Conservation (phyloP, 163 green algal species). For the Chlorella variabilis region DNA sequence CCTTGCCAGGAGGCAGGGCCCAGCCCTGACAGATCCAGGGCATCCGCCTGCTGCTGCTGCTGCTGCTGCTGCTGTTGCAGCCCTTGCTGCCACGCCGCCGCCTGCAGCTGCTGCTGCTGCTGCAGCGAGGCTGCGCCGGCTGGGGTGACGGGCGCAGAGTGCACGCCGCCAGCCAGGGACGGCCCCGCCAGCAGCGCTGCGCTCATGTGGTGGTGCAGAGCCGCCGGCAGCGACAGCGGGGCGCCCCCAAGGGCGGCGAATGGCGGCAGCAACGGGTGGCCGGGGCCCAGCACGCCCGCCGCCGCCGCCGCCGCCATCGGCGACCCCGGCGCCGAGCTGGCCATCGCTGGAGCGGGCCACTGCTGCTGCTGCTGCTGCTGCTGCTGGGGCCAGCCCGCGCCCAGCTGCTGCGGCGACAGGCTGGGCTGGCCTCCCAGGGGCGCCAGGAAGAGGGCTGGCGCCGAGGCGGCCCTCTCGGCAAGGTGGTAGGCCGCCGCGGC, state of each 20-base stretch:
- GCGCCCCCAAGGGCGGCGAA: too few species aligned
- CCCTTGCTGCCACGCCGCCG: not conserved
- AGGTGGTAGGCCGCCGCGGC: not conserved
- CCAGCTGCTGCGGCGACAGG: not conserved
- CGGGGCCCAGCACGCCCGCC: too few species aligned
- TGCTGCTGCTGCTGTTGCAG: not conserved
- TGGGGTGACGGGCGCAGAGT: not conserved
- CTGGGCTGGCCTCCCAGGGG: not conserved
- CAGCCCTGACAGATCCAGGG: not conserved
- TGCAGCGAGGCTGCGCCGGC: not conserved
- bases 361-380: not conserved
- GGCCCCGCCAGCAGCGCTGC: too few species aligned
- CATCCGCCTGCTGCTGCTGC: not conserved
- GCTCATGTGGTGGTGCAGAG: too few species aligned
- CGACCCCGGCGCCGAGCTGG: not conserved
- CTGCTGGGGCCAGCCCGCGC: not conserved
- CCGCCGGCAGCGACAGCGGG: too few species aligned
- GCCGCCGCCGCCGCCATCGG: too few species aligned
- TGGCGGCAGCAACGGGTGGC: too few species aligned
- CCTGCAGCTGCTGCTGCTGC: not conserved
- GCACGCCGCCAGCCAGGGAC: not conserved
- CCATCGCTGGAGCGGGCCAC: not conserved
- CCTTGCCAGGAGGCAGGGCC: too few species aligned
- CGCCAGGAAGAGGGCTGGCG: not conserved
- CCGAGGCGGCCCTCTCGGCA: not conserved